Evolutionary conservation across 208 protist species (phyloP), one percentile per base, ranked within the genome.

Genomic region (Acanthamoeba divionensis): DNA sequence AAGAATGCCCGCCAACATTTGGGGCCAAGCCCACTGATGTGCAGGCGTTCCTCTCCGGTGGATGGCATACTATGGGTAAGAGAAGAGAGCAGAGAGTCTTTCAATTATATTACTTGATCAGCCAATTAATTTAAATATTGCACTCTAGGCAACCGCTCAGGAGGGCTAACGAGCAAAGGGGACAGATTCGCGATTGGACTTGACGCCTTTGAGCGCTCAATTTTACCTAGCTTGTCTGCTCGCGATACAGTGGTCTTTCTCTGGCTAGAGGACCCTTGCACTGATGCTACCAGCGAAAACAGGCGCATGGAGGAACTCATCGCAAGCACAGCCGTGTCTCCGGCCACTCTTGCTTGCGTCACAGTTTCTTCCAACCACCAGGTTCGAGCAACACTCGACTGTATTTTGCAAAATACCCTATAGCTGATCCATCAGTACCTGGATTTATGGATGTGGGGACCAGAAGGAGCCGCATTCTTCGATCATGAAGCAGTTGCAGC

Each of bases 1-100:
- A n/a, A n/a, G n/a, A 80, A 50, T 80, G 71, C 21, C 71, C 71
- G 47, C 71, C 71, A 5, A 80, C 71, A 1, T 87, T 67, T 57
- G 77, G 77, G 2, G 44, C 77, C 31, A 62, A 66, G 26, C 52
- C 52, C 54, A 67, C 77, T 21, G 77, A 87, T n/a, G 48, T 87
- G 31, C 26, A 31, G 54, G 48, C 54, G 55, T 87, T 87, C 26
- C 33, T 87, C 15, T 36, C 63, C 48, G 31, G 33, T 18, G 77
- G 77, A 8, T 87, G 77, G 77, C 31, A 80, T 26, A 60, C 10
- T 26, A 80, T 80, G 38, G 71, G 71, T 57, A 57, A 10, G 44
- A 24, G 62, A 67, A 9, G 9, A 12, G 36, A 24, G 10, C 10
- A 24, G n/a, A n/a, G n/a, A n/a, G n/a, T n/a, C n/a, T n/a, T n/a